Evolutionary conservation across 106 monocot genomes (phyloP).

Genomic region (Amphibolis antarctica): DNA sequence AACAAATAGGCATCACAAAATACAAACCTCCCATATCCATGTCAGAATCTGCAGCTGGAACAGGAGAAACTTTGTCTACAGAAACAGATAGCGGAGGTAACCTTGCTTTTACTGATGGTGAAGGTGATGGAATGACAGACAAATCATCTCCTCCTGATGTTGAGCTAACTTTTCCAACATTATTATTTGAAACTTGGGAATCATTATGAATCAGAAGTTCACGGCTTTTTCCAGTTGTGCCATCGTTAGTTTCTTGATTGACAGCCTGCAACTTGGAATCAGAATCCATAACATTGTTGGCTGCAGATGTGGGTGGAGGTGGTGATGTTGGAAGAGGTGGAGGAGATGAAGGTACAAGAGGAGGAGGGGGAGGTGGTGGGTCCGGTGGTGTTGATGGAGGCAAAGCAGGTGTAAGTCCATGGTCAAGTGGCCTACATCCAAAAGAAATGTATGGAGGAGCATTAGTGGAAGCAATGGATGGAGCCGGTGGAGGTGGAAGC

Average conservation of each 20-base stretch:
- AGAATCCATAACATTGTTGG: not conserved
- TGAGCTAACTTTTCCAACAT: not conserved
- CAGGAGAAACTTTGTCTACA: not conserved
- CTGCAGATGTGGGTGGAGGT: slow-evolving; percentile 6
- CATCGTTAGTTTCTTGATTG: not conserved
- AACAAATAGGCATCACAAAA: not conserved
- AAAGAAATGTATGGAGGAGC: not conserved
- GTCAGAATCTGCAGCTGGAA: slow-evolving; percentile 1
- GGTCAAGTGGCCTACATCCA: not conserved
- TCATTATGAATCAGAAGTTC: not conserved
- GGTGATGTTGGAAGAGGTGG: not conserved
- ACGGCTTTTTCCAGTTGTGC: not conserved
- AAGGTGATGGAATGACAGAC: not conserved
- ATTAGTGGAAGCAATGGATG: not conserved
- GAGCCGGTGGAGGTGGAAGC: slow-evolving; percentile 7
- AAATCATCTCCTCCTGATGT: not conserved
- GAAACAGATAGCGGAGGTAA: not conserved
- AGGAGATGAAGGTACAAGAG: not conserved
- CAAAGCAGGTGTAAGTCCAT: not conserved
- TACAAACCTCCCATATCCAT: slow-evolving; percentile 14
- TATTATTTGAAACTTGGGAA: not conserved
- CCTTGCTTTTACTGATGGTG: not conserved
- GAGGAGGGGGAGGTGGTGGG: slow-evolving; percentile 2
- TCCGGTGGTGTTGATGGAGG: not conserved
- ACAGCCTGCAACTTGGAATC: not conserved